Percentiles rank a stretch among this genome's conserved stretches.
phyloP scores from a whole-genome alignment of 2,329 filamentous ascomycete species.

The Trichoderma oligosporum region DNA sequence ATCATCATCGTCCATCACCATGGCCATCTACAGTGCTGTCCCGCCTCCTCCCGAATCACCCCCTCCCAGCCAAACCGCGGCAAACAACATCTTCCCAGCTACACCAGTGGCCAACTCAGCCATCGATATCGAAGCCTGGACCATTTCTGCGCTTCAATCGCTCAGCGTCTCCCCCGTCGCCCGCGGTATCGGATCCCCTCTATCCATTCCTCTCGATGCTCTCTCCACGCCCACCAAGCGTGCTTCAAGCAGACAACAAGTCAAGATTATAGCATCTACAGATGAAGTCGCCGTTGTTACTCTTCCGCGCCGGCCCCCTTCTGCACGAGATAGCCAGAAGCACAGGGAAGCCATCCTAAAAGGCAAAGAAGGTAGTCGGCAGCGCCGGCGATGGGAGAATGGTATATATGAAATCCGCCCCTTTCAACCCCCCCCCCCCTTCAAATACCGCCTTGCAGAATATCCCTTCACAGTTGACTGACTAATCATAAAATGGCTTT shows the following conservation, averaged over 20 bases:
- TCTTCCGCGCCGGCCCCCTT: constrained; percentile 41
- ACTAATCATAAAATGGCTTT: no score
- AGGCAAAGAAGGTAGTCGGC: constrained; percentile 84
- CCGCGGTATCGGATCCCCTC: constrained; percentile 58
- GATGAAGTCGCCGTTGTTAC: constrained; percentile 11
- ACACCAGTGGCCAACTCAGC: constrained; percentile 25
- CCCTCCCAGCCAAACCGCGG: constrained; percentile 21
- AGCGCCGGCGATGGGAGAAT: constrained; percentile 91
- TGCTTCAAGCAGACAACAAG: constrained; percentile 10
- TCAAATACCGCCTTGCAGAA: neutral
- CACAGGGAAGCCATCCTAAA: constrained; percentile 74
- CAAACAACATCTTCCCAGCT: constrained; percentile 20
- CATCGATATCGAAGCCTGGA: constrained; percentile 66
- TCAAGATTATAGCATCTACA: neutral
- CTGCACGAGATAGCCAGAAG: constrained; percentile 52
- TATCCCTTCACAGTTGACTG: neutral
- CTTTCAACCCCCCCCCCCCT: neutral
- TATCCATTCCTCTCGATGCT: constrained; percentile 75
- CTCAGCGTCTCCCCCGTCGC: constrained; percentile 53
- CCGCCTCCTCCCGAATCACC: constrained; percentile 45
- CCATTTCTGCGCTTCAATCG: constrained; percentile 53
- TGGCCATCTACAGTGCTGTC: constrained; percentile 53
- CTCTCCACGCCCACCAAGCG: constrained; percentile 22
- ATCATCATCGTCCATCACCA: constrained; percentile 24
- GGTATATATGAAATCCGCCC: no score